A percentile compares a stretch with the other conserved stretches of the same genome.
phyloP scores from a whole-genome alignment of 768 basidiomycete species.

The Coprinellus micaceus region DNA sequence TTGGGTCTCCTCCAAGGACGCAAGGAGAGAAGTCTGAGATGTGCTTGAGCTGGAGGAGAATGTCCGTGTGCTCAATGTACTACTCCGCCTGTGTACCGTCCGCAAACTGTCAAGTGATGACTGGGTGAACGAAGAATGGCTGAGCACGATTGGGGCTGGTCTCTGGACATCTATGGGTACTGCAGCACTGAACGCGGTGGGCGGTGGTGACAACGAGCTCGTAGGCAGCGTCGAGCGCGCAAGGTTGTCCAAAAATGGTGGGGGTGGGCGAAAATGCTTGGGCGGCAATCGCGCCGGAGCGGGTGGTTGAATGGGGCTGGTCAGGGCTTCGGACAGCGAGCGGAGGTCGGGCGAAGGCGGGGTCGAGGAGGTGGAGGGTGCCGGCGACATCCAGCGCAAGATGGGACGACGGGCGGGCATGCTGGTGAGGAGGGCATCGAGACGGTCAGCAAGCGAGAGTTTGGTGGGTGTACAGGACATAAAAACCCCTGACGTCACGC shows the following conservation, averaged over 20 bases:
- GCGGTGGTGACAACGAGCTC: slow-evolving; percentile 48
- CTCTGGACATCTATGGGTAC: slow-evolving; percentile 16
- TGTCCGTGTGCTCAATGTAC: not conserved
- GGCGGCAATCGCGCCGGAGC: slow-evolving; percentile 44
- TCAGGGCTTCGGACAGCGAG: slow-evolving; percentile 44
- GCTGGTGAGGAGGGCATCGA: slow-evolving; percentile 18
- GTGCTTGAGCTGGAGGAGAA: slow-evolving; percentile 23
- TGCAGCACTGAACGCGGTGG: slow-evolving; percentile 8
- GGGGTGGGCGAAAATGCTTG: slow-evolving; percentile 38
- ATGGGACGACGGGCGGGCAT: slow-evolving; percentile 26
- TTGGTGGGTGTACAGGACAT: slow-evolving; percentile 11
- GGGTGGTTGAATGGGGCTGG: slow-evolving; percentile 41
- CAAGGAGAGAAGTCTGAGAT: not conserved
- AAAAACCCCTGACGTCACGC: slow-evolving; percentile 24
- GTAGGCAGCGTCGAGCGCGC: slow-evolving; percentile 63
- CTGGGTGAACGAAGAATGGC: slow-evolving; percentile 36
- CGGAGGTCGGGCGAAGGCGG: slow-evolving; percentile 39
- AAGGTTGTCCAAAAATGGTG: slow-evolving; percentile 51
- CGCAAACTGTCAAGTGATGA: slow-evolving; percentile 62
- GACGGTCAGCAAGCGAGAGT: slow-evolving; percentile 18
- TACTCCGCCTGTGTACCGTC: slow-evolving; percentile 30
- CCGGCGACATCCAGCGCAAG: slow-evolving; percentile 44
- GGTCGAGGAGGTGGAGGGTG: slow-evolving; percentile 29
- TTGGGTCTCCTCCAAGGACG: slow-evolving; percentile 6
- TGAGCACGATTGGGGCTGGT: slow-evolving; percentile 32